These are phyloP conservation scores for Neophaeococcomyces aloes DNA, from an alignment of 2,329 filamentous ascomycete genomes.

Conservation along the genomic window DNA sequence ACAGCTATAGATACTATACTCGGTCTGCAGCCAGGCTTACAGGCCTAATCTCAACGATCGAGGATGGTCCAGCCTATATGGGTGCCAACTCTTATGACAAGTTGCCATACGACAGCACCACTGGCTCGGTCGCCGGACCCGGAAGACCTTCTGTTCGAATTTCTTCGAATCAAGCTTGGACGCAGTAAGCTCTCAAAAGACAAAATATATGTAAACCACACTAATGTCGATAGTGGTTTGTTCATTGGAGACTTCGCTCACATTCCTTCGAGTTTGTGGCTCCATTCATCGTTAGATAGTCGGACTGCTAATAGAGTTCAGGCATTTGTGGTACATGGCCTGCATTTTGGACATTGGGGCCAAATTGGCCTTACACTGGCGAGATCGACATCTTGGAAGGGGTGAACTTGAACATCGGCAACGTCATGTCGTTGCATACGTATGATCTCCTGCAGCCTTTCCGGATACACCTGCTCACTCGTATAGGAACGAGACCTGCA, in stretches of 20 bases:
- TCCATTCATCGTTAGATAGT: no score
- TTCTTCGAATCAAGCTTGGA: conserved; percentile 23
- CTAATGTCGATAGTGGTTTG: conserved; percentile 18
- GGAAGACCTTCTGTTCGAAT: conserved; percentile 27
- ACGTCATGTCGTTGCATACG: conserved; percentile 55
- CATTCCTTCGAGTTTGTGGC: conserved; percentile 19
- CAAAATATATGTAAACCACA: no score
- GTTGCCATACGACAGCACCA: conserved; percentile 5
- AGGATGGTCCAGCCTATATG: conserved; percentile 24
- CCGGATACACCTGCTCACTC: background rate
- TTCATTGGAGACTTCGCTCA: conserved; percentile 29
- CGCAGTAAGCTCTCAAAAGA: conserved; percentile 9
- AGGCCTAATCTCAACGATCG: conserved; percentile 17
- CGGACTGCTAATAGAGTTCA: no score
- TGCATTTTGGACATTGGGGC: conserved; percentile 40
- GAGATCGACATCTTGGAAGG: conserved; percentile 67
- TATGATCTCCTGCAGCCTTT: conserved; percentile 4
- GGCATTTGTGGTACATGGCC: conserved; percentile 33
- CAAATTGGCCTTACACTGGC: conserved; percentile 51
- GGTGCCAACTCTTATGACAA: conserved; percentile 24
- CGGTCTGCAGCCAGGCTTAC: conserved; percentile 13
- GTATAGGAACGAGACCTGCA: conserved; percentile 14
- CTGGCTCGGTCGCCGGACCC: conserved; percentile 13
- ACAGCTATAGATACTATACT: conserved; percentile 18
- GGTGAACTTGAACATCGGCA: conserved; percentile 47